Evolutionary conservation across 2,329 filamentous ascomycete genomes (phyloP).

Genomic region (Pyrenophora graminea): DNA sequence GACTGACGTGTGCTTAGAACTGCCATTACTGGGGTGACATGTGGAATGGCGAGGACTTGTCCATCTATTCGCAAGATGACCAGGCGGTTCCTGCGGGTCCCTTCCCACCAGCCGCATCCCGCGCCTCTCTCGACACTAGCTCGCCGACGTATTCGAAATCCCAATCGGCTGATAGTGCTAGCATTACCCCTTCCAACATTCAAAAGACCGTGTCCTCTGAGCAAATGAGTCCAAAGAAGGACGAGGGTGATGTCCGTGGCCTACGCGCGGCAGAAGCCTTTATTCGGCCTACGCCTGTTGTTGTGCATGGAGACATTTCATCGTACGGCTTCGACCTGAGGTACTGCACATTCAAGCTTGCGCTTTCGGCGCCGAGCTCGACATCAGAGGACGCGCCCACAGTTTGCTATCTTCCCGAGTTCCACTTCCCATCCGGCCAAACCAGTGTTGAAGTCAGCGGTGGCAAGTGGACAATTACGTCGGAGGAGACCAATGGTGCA

Average conservation of each 20-base stretch:
- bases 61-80: conserved; percentile 86
- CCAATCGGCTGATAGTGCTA: conserved; percentile 52
- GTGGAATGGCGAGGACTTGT: conserved; percentile 97
- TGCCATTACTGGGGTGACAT: conserved; percentile 87
- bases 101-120: conserved; percentile 58
- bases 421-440: conserved; percentile 80
- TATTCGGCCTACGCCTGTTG: conserved; percentile 80
- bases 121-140: conserved; percentile 53
- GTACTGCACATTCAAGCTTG: conserved; percentile 75
- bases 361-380: conserved; percentile 64
- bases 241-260: conserved; percentile 53
- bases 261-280: conserved; percentile 92
- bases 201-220: conserved; percentile 70
- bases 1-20: conserved; percentile 60
- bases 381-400: conserved; percentile 72
- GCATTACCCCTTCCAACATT: conserved; percentile 74
- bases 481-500: conserved; percentile 70
- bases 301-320: conserved; percentile 71
- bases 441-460: conserved; percentile 76
- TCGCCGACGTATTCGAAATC: conserved; percentile 62
- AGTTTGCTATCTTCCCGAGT: conserved; percentile 83
- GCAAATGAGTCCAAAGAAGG: conserved; percentile 45
- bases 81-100: conserved; percentile 57
- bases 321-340: conserved; percentile 81
- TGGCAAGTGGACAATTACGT: conserved; percentile 86